Evolutionary conservation across 306 rosid genomes (phyloP), one percentile per base, ranked within the genome.

Genomic region (Ammopiptanthus mongolicus): DNA sequence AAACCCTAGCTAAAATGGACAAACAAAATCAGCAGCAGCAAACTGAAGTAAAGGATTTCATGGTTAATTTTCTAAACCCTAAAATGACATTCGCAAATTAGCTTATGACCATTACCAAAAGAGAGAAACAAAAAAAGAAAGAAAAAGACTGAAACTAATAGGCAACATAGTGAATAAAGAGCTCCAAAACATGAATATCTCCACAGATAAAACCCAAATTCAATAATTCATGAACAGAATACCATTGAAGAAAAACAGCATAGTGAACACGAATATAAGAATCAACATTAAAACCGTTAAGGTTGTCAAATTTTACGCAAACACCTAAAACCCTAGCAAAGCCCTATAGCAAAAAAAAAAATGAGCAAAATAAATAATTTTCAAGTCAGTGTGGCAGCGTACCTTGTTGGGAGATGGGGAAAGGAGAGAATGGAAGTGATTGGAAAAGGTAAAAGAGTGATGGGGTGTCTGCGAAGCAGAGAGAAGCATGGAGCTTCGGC

Each of bases 301-400:
- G 13, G 60, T 6, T 28, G 17, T 10, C 3, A 3, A 46, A 47
- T 25, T 50, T 63, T 62, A 23, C 73, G 41, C 13, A 19, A 63
- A 46, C 0, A 10, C 79, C 84, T 73, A 78, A 88, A 88, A 86
- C 89, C 96, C 91, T 86, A 82, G 65, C 73, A 78, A 86, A 86
- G 88, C 85, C 93, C 90, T 58, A 18, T 39, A n/a, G 6, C 15
- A 15, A 29, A 37, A 59, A 66, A 82, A 14, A 0, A 3, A 50
- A 36, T 60, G 71, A 64, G 7, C 15, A 1, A 13, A 8, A 3
- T 12, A 5, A 0, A 13, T 7, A 6, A n/a, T 4, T 3, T 21
- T 3, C 0, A 0, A 58, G 58, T 1, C n/a, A 36, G 3, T 44
- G 18, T 17, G 5, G 22, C 3, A 48, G 8, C 31, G 23, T 19